Evolutionary conservation across 306 rosid genomes (phyloP).

Genomic region (Arachis hypogaea): DNA sequence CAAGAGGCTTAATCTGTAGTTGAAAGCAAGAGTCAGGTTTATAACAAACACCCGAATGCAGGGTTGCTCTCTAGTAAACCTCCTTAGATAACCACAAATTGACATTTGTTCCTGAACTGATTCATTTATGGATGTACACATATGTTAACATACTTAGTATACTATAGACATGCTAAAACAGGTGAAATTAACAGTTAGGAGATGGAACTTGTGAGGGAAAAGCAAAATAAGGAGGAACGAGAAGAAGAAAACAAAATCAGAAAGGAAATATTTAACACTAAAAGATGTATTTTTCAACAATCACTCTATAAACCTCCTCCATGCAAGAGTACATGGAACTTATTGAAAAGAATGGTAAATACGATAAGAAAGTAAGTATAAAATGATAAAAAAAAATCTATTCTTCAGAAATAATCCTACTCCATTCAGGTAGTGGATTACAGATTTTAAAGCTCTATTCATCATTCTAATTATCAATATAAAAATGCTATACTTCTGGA

Average conservation of each 20-base stretch:
- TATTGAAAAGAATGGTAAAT: conserved; percentile 4
- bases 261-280: conserved; percentile 5
- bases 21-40: conserved; percentile 24
- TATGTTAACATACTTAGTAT: not conserved
- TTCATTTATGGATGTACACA: not conserved
- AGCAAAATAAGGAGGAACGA: not conserved
- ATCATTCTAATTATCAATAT: conserved; percentile 27
- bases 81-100: conserved; percentile 9
- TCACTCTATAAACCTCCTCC: conserved; percentile 26
- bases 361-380: not conserved
- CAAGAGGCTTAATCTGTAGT: conserved; percentile 91
- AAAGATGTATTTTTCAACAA: conserved; percentile 18
- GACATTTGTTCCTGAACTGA: conserved; percentile 22
- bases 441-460: not conserved
- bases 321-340: not conserved
- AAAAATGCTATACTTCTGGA: conserved; percentile 8
- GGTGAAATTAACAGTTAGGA: conserved; percentile 8
- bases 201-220: conserved; percentile 3
- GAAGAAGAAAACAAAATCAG: conserved; percentile 23
- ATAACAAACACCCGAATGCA: conserved; percentile 22
- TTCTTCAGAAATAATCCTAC: not conserved
- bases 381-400: conserved; percentile 6
- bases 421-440: not conserved
- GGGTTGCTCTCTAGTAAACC: not conserved
- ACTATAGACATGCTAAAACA: not conserved